These are phyloP conservation scores for Wickerhamomyces sp. DNA, from an alignment of 1,139 yeast genomes.

Conservation along the genomic window DNA sequence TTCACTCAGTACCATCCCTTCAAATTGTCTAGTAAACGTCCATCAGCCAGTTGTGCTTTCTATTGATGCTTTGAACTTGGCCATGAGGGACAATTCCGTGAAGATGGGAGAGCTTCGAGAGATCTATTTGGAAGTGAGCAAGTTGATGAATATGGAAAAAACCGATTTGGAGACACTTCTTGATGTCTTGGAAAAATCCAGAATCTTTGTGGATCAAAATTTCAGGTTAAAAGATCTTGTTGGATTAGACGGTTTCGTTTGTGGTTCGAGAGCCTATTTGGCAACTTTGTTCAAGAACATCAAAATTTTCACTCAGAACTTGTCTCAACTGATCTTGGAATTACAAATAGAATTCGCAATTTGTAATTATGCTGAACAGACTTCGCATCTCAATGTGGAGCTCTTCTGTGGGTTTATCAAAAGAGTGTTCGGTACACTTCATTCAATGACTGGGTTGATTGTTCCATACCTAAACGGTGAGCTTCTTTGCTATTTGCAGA, in stretches of 20 bases:
- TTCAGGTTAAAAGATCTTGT: constrained; percentile 6
- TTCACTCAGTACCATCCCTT: constrained; percentile 10
- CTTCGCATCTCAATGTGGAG: constrained; percentile 5
- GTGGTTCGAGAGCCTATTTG: too few relatives aligned
- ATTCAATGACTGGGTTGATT: constrained; percentile 9
- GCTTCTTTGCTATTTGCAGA: constrained; percentile 5
- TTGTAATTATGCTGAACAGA: constrained; percentile 11
- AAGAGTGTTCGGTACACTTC: background rate
- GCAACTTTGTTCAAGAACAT: constrained; percentile 8
- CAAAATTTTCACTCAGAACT: constrained; percentile 6
- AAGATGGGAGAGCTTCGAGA: constrained; percentile 3
- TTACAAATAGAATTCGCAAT: constrained; percentile 7
- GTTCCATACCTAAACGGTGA: constrained; percentile 12
- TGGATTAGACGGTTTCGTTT: too few relatives aligned
- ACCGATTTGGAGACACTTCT: too few relatives aligned
- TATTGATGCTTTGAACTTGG: constrained; percentile 10
- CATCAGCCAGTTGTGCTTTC: constrained; percentile 8
- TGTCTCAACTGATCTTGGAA: constrained; percentile 12
- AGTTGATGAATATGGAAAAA: constrained; percentile 10
- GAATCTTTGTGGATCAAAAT: constrained; percentile 8
- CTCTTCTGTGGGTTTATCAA: constrained; percentile 4
- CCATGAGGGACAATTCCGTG: constrained; percentile 9
- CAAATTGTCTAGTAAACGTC: constrained; percentile 7
- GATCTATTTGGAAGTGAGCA: constrained; percentile 7
- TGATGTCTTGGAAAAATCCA: constrained; percentile 7